These are phyloP conservation scores for Calcarisporium arbuscula DNA, from an alignment of 2,329 filamentous ascomycete species.

Conservation along the genomic window DNA sequence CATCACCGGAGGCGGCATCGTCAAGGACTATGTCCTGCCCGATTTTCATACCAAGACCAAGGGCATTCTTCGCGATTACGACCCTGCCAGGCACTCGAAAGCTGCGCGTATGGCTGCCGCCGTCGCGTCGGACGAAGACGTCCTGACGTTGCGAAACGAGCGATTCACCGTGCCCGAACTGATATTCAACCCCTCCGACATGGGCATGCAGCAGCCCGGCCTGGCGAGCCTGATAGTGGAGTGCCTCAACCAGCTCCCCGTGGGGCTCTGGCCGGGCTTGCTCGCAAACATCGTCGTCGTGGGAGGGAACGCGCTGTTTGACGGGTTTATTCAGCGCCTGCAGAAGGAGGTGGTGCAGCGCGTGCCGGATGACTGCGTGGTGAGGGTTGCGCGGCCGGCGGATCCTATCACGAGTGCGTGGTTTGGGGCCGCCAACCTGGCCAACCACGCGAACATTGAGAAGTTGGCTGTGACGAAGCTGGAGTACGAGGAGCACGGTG, in stretches of 20 bases:
- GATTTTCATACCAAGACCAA: conserved; percentile 59
- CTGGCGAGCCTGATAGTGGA: conserved; percentile 79
- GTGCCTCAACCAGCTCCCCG: conserved; percentile 65
- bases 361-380: conserved; percentile 69
- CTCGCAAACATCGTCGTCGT: conserved; percentile 84
- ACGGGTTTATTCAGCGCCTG: conserved; percentile 75
- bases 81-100: conserved; percentile 55
- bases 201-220: conserved; percentile 77
- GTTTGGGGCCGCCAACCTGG: conserved; percentile 76
- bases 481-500: conserved; percentile 86
- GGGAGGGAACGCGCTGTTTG: conserved; percentile 74
- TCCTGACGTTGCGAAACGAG: conserved; percentile 84
- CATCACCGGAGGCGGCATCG: conserved; percentile 52
- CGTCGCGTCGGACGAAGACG: conserved; percentile 57
- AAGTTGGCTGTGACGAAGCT: conserved; percentile 72
- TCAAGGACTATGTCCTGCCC: conserved; percentile 87
- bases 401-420: conserved; percentile 79
- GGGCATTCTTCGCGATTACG: conserved; percentile 72
- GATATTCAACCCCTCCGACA: conserved; percentile 78
- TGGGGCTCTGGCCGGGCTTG: conserved; percentile 77
- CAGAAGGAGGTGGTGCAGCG: conserved; percentile 66
- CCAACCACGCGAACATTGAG: conserved; percentile 60
- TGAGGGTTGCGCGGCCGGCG: conserved; percentile 62
- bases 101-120: conserved; percentile 39
- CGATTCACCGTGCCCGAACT: conserved; percentile 86